These are phyloP conservation scores for Bonia amplexicaulis DNA, from an alignment of 176 grass and related monocot species.

Conservation along the genomic window DNA sequence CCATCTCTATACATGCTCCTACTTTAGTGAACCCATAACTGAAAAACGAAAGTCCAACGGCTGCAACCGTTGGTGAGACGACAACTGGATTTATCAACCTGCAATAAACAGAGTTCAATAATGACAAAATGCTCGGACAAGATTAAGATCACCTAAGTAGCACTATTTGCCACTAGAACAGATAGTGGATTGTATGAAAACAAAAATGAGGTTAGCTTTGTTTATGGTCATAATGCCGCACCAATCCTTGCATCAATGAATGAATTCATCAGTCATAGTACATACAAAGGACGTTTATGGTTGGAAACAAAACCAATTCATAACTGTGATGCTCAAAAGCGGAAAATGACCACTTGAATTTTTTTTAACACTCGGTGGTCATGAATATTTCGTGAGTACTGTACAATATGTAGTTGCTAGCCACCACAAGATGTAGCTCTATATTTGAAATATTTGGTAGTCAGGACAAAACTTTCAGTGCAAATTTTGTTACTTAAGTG, in stretches of 20 bases:
- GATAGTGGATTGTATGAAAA: not conserved
- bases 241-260: not conserved
- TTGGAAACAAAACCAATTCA: not conserved
- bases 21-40: conserved; percentile 90
- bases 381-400: not conserved
- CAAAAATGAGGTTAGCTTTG: not conserved
- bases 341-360: not conserved
- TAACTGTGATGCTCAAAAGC: not conserved
- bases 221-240: not conserved
- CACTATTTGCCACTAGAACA: not conserved
- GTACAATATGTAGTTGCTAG: not conserved
- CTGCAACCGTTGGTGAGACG: conserved; percentile 84
- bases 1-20: conserved; percentile 90
- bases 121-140: not conserved
- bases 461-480: not conserved
- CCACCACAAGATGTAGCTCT: not conserved
- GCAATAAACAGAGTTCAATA: conserved; percentile 32
- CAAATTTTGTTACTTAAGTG: not conserved
- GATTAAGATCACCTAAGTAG: conserved; percentile 6
- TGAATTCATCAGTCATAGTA: conserved; percentile 15
- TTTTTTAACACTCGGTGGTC: not conserved
- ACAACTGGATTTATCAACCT: conserved; percentile 98
- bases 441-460: not conserved
- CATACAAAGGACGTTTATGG: not conserved
- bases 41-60: conserved; percentile 95